Evolutionary conservation across 306 rosid genomes (phyloP).

Genomic region (Mimosa bimucronata): DNA sequence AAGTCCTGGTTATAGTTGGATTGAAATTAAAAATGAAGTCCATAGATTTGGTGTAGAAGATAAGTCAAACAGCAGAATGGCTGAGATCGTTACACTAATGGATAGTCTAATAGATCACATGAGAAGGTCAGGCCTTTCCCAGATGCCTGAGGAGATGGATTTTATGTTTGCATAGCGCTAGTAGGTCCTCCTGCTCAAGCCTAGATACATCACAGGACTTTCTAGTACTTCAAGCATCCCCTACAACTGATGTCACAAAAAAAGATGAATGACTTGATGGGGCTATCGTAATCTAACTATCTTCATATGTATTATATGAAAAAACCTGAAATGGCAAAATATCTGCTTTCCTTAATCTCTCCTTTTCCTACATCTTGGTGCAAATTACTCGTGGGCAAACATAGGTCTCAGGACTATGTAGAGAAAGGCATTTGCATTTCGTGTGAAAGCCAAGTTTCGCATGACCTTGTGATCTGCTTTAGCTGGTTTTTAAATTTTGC

Average conservation of each 20-base stretch:
- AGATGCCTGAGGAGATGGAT: constrained; percentile 46
- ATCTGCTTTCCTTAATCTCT: not conserved
- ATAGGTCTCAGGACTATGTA: not conserved
- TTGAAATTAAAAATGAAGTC: constrained; percentile 61
- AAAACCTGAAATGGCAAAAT: not conserved
- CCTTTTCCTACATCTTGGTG: not conserved
- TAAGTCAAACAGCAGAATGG: constrained; percentile 52
- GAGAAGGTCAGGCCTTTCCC: constrained; percentile 45
- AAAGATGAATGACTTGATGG: not conserved
- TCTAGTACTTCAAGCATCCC: constrained; percentile 30
- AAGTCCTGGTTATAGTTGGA: constrained; percentile 80
- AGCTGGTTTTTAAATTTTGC: not conserved
- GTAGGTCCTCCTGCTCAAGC: not conserved
- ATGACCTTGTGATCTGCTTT: not conserved
- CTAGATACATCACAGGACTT: not conserved
- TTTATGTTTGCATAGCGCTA: constrained; percentile 9
- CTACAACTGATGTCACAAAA: not conserved
- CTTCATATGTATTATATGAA: not conserved
- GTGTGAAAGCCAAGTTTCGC: not conserved
- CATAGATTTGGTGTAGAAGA: constrained; percentile 75
- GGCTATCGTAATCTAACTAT: not conserved
- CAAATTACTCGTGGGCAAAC: not conserved
- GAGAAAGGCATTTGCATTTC: not conserved
- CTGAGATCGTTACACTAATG: constrained; percentile 48
- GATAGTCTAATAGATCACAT: constrained; percentile 68